Evolutionary conservation across 495 filamentous ascomycete genomes (phyloP), one percentile per base, ranked within the genome.

Genomic region (Penicillium silybi): DNA sequence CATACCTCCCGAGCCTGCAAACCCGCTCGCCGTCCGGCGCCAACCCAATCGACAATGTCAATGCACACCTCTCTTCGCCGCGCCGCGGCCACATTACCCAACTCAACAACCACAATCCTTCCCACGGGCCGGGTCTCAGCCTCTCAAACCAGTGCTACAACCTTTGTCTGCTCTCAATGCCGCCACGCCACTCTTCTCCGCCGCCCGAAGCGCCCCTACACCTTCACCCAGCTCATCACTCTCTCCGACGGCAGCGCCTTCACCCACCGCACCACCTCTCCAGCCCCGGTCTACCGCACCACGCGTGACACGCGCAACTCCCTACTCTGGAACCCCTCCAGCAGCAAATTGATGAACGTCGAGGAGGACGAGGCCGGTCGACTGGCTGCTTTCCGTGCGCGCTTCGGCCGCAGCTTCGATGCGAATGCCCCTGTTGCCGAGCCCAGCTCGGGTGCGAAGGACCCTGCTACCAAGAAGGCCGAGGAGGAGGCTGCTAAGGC

Each of bases 291-390:
- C 38, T 88, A 90, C 79, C 80, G 80, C 50, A 80, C 78, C 46
- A 83, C 80, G 38, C 90, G 92, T 68, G 93, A 98, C 78, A 86
- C 83, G 41, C 83, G 88, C 57, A 98, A 97, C 77, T 82, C 88
- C 52, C 73, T 85, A 4, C 69, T 96, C 25, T 98, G 93, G 93
- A 93, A 97, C 66, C 95, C 93, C 2, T 81, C 75, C 32, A 80
- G 83, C 52, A 81, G 83, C 65, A 84, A 85, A 48, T 71, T 98
- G 66, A 72, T 84, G 63, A 95, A 91, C 62, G 79, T 97, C 48
- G 95, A 97, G 70, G 84, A 92, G 53, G 93, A 98, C 65, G 93
- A 97, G 82, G 95, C 93, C 19, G 93, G 93, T 23, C 84, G 88
- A 62, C 69, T 98, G 59, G 84, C 82, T 44, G 87, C 89, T 32